Conservation (phyloP, 768 basidiomycete species). For the Suillus bovinus region DNA sequence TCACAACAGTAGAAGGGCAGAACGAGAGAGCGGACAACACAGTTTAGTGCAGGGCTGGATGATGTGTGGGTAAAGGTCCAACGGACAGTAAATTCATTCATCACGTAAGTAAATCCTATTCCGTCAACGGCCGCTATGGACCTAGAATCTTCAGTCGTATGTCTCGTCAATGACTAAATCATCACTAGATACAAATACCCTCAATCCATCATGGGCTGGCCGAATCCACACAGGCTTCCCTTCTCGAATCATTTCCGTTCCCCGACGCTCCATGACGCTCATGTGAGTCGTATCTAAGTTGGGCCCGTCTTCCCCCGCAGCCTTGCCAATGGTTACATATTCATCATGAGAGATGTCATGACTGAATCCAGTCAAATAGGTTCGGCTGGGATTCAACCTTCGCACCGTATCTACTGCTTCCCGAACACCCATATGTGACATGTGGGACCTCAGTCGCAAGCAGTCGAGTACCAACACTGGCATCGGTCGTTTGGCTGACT, state of each 20-base stretch:
- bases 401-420: conserved; percentile 59
- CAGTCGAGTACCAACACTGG: conserved; percentile 78
- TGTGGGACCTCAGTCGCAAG: conserved; percentile 61
- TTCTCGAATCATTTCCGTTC: conserved; percentile 48
- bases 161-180: conserved; percentile 52
- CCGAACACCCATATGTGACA: conserved; percentile 79
- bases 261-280: conserved; percentile 39
- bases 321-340: conserved; percentile 64
- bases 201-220: conserved; percentile 76
- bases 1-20: background rate
- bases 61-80: background rate
- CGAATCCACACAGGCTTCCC: conserved; percentile 59
- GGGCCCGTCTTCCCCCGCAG: conserved; percentile 38
- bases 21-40: background rate
- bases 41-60: background rate
- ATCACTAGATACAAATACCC: conserved; percentile 46
- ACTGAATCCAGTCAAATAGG: conserved; percentile 74
- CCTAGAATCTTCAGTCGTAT: conserved; percentile 33
- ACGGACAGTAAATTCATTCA: background rate
- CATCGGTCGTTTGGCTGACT: conserved; percentile 23
- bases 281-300: conserved; percentile 18
- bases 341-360: conserved; percentile 82
- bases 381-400: conserved; percentile 57
- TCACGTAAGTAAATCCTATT: conserved; percentile 12
- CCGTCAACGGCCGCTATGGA: background rate